phyloP scores from a whole-genome alignment of 2,329 filamentous ascomycete species.

The Seiridium cupressi region DNA sequence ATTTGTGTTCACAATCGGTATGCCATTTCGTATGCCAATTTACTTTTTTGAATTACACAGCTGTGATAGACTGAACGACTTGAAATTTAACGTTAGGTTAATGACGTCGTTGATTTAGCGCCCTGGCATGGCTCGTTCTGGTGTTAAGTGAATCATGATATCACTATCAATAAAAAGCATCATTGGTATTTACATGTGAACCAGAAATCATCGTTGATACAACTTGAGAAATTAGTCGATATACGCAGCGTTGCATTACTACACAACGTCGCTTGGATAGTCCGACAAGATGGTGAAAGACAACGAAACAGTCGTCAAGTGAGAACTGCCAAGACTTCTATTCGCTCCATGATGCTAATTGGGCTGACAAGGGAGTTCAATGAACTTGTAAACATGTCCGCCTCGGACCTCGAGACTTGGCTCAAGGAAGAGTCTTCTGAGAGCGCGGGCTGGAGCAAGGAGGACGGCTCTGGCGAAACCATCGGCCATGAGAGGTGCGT shows the following conservation, averaged over 20 bases:
- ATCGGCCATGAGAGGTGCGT: slow-evolving; percentile 46
- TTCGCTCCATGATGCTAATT: background rate
- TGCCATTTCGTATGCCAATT: too few relatives aligned
- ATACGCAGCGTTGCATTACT: too few relatives aligned
- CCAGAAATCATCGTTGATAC: too few relatives aligned
- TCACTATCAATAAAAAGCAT: background rate
- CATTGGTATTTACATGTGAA: too few relatives aligned
- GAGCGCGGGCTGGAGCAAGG: slow-evolving; percentile 51
- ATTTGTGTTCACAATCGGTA: too few relatives aligned
- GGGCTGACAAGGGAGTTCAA: slow-evolving; percentile 52
- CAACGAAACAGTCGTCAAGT: slow-evolving; percentile 22
- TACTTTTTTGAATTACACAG: too few relatives aligned
- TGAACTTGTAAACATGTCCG: slow-evolving; percentile 57
- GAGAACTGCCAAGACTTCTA: background rate
- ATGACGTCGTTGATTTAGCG: slow-evolving; percentile 1
- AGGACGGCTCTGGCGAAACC: slow-evolving; percentile 52
- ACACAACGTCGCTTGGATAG: too few relatives aligned
- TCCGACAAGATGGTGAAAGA: slow-evolving; percentile 21
- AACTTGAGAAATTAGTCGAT: too few relatives aligned
- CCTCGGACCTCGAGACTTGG: slow-evolving; percentile 53
- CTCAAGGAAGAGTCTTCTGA: slow-evolving; percentile 48
- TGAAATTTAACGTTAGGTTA: background rate
- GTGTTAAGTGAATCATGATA: background rate
- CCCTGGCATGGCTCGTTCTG: background rate
- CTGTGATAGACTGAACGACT: background rate